phyloP scores from a whole-genome alignment of 2,329 filamentous ascomycete species.

The Paramyrothecium roridum region DNA sequence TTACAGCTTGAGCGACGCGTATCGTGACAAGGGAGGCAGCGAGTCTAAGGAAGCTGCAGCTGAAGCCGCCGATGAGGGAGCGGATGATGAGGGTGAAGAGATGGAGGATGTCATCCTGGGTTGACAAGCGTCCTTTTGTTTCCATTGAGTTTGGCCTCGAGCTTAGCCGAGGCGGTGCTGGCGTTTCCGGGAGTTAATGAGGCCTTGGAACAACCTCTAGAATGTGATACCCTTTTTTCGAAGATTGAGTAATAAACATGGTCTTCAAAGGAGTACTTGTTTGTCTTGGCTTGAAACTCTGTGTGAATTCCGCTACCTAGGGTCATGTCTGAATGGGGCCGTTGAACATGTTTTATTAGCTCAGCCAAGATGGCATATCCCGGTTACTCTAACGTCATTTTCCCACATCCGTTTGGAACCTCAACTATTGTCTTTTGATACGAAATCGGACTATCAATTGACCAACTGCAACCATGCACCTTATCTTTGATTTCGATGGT shows the following conservation, averaged over 20 bases:
- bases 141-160: not conserved
- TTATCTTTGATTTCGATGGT: conserved; percentile 58
- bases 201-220: conserved; percentile 12
- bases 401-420: not conserved
- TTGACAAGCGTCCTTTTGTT: not conserved
- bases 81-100: conserved; percentile 66
- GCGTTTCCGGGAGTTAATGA: conserved; percentile 8
- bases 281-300: too few relatives aligned
- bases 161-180: conserved; percentile 4
- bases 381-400: not conserved
- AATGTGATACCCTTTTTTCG: conserved; percentile 21
- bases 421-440: not conserved
- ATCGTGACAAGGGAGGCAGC: conserved; percentile 32
- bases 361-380: not conserved
- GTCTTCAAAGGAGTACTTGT: too few relatives aligned
- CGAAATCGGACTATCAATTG: not conserved
- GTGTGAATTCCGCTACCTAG: too few relatives aligned
- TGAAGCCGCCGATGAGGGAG: conserved; percentile 60
- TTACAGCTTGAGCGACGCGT: conserved; percentile 72
- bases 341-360: not conserved
- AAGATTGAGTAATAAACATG: conserved; percentile 7
- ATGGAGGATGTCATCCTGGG: conserved; percentile 71
- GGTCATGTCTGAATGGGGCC: too few relatives aligned
- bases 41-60: conserved; percentile 50
- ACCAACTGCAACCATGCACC: conserved; percentile 28